These are phyloP conservation scores for Sporothrix globosa DNA, from an alignment of 2,329 filamentous ascomycete species.

Conservation along the genomic window DNA sequence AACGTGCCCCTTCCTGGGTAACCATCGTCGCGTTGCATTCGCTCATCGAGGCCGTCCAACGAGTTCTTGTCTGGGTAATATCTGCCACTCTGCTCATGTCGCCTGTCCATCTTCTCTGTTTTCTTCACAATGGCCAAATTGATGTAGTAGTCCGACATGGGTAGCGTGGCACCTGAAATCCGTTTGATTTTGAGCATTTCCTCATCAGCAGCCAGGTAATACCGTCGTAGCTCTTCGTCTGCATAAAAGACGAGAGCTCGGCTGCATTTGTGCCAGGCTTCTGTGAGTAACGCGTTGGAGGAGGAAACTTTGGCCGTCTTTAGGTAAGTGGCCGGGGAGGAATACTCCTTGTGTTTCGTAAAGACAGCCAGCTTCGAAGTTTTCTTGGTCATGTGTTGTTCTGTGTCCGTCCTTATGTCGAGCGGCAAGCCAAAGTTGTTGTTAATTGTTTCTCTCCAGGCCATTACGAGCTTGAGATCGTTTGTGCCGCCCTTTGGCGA, in stretches of 20 bases:
- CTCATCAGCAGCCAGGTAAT: neutral
- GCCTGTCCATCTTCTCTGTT: no score
- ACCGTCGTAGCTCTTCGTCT: neutral
- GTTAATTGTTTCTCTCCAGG: neutral
- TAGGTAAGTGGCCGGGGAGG: no score
- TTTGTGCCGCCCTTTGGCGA: neutral
- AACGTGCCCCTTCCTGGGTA: no score
- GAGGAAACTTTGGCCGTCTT: no score
- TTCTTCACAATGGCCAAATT: conserved; percentile 45
- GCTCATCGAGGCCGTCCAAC: neutral
- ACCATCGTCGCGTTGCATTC: conserved; percentile 22
- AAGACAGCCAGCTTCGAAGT: no score
- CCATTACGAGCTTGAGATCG: neutral
- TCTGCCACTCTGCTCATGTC: no score
- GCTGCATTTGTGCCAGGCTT: neutral
- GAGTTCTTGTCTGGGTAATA: neutral
- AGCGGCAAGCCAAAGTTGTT: neutral
- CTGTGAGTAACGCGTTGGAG: neutral
- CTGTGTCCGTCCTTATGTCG: neutral
- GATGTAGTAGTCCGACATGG: conserved; percentile 47
- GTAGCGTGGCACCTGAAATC: conserved; percentile 43
- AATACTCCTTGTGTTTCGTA: no score
- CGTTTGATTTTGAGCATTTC: conserved; percentile 39
- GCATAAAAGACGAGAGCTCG: neutral
- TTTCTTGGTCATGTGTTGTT: no score